Evolutionary conservation across 2,329 filamentous ascomycete genomes (phyloP), one percentile per base, ranked within the genome.

Genomic region (Stemphylium beticola): DNA sequence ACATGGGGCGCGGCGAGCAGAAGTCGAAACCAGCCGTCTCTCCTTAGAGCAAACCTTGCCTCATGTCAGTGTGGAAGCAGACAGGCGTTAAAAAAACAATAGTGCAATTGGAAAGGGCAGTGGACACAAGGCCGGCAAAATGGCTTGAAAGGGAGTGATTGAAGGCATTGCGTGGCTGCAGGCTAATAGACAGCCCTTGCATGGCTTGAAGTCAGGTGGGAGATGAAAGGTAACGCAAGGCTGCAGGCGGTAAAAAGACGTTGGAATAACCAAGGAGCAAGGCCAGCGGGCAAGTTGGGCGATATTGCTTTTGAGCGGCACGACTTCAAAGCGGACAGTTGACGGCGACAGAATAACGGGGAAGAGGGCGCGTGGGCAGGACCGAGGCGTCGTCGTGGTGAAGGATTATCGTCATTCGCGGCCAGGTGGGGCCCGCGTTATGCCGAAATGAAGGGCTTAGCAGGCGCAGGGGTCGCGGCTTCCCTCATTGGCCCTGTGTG

Each of bases 111-210:
- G 32, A 37, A 18, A 29, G 22, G 15, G 26, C 31, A 40, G 36
- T 20, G 53, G 47, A 45, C 39, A 53, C 37, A 42, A 50, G 42
- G 38, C 39, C 53, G 54, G 57, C 51, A 55, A 36, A 58, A 54
- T 41, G 52, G 41, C 49, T 52, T 44, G 43, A 37, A 12, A 17
- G 20, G 5, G 26, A 42, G 36, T n/a, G 45, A 41, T 34, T 47
- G 41, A 43, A 44, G 55, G 58, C 40, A 50, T 45, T 24, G 15
- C 20, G 57, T 63, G 63, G 62, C 60, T 64, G 63, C 66, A 55
- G 38, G 49, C 60, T 55, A 59, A 64, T 62, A 61, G 48, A 54
- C 38, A 49, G 57, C 18, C 44, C 26, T 29, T 58, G 60, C 62
- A 62, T 55, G 38, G 36, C 26, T 29, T 49, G 15, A 14, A 8